Evolutionary conservation across 805 yeast species (phyloP).

Genomic region (Lachancea fermentati): DNA sequence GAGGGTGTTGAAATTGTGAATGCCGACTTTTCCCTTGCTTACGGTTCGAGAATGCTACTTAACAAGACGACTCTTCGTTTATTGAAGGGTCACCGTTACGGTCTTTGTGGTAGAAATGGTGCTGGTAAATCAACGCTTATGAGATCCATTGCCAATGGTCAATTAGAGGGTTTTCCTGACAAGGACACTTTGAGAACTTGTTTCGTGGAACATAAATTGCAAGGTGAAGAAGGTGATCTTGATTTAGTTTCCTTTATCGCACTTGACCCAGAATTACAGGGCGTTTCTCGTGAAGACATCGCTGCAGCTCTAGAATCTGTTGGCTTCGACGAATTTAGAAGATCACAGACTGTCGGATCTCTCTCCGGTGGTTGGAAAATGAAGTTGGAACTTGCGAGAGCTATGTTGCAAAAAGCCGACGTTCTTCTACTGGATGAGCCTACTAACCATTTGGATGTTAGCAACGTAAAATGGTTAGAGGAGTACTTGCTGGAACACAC

Average conservation of each 20-base stretch:
- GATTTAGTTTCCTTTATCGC: slow-evolving; percentile 85
- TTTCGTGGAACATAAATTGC: slow-evolving; percentile 94
- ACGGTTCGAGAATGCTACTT: slow-evolving; percentile 94
- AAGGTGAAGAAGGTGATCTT: slow-evolving; percentile 90
- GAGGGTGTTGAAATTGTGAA: slow-evolving; percentile 91
- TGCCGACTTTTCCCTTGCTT: slow-evolving; percentile 91
- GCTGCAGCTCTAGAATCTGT: slow-evolving; percentile 71
- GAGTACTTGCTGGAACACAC: slow-evolving; percentile 78
- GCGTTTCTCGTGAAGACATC: slow-evolving; percentile 64
- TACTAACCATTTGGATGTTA: slow-evolving; percentile 94
- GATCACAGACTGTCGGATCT: slow-evolving; percentile 87
- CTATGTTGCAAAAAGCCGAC: slow-evolving; percentile 96
- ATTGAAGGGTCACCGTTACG: slow-evolving; percentile 92
- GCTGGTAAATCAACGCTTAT: slow-evolving; percentile 97
- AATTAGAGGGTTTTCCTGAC: slow-evolving; percentile 95
- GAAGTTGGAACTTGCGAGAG: slow-evolving; percentile 98
- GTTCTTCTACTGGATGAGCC: slow-evolving; percentile 94
- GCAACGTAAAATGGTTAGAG: slow-evolving; percentile 89
- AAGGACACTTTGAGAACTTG: slow-evolving; percentile 83
- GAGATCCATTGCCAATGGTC: slow-evolving; percentile 96
- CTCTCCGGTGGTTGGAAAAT: slow-evolving; percentile 99
- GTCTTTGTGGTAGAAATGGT: slow-evolving; percentile 97
- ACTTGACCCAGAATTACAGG: slow-evolving; percentile 72
- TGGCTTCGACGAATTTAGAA: slow-evolving; percentile 88
- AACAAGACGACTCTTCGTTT: slow-evolving; percentile 87